phyloP scores from a whole-genome alignment of 768 basidiomycete species.

The Lactarius quietus region DNA sequence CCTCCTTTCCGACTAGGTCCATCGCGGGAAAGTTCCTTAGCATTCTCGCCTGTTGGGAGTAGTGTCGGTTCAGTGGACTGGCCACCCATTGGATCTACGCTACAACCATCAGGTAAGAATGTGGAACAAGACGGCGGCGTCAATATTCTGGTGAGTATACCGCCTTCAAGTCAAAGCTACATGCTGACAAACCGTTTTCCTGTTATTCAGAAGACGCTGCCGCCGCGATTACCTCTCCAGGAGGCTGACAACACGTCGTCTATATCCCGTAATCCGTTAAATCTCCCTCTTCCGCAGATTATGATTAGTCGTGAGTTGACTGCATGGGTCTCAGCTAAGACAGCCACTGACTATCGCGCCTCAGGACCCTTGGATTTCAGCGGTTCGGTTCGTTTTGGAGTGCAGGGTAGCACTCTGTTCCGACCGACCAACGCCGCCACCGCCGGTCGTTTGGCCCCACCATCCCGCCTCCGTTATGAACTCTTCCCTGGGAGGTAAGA shows the following conservation, averaged over 20 bases:
- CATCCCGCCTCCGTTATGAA: background rate
- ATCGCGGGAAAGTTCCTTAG: background rate
- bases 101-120: background rate
- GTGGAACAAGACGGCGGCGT: background rate
- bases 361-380: background rate
- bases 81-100: constrained; percentile 15
- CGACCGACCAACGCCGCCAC: background rate
- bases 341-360: background rate
- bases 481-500: background rate
- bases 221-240: background rate
- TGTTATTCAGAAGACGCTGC: background rate
- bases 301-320: background rate
- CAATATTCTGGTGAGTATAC: background rate
- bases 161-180: background rate
- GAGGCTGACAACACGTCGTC: background rate
- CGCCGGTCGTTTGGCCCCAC: background rate
- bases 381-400: background rate
- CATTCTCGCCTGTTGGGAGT: constrained; percentile 1
- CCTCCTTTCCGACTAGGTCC: background rate
- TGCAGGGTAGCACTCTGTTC: background rate
- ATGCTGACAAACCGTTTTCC: background rate
- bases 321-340: background rate
- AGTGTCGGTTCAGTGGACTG: constrained; percentile 10
- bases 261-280: background rate
- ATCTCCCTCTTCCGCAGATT: background rate